Evolutionary conservation across 495 filamentous ascomycete species (phyloP).

Genomic region (Neurospora sp.): DNA sequence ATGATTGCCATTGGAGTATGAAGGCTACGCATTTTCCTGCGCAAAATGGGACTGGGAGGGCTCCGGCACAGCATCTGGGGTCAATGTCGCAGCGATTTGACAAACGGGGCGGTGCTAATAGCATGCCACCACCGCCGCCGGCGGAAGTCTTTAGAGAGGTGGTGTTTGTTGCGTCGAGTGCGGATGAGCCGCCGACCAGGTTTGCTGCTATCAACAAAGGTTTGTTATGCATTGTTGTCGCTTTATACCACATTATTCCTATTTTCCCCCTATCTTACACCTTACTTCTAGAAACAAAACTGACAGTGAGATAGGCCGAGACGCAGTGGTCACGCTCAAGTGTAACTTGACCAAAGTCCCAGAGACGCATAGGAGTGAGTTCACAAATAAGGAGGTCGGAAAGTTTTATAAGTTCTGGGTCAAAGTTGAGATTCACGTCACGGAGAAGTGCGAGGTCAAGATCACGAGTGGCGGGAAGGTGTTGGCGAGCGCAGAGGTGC

Average conservation of each 20-base stretch:
- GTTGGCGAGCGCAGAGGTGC: slow-evolving; percentile 2
- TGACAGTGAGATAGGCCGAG: slow-evolving; percentile 3
- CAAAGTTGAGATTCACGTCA: slow-evolving; percentile 10
- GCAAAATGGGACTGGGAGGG: not conserved
- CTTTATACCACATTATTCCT: not conserved
- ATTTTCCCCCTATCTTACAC: not conserved
- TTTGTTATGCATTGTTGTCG: not conserved
- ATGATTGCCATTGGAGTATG: slow-evolving; percentile 16
- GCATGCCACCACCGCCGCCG: not conserved
- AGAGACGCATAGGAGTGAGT: not conserved
- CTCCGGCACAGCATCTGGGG: not conserved
- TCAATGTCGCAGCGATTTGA: not conserved
- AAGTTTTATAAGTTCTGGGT: slow-evolving; percentile 15
- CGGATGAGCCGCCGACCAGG: slow-evolving; percentile 8
- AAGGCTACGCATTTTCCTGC: slow-evolving; percentile 8
- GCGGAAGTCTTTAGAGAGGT: slow-evolving; percentile 10
- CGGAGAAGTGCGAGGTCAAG: slow-evolving; percentile 9
- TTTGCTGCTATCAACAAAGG: slow-evolving; percentile 5
- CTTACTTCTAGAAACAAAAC: not conserved
- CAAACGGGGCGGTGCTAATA: not conserved
- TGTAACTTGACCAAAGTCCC: slow-evolving; percentile 16
- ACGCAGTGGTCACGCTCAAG: slow-evolving; percentile 1
- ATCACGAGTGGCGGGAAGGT: slow-evolving; percentile 11
- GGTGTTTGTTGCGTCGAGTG: slow-evolving; percentile 11
- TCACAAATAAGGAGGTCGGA: slow-evolving; percentile 2